Evolutionary conservation across 2,329 filamentous ascomycete species (phyloP), one percentile per base, ranked within the genome.

Genomic region (Aspergillus hiratsukae): DNA sequence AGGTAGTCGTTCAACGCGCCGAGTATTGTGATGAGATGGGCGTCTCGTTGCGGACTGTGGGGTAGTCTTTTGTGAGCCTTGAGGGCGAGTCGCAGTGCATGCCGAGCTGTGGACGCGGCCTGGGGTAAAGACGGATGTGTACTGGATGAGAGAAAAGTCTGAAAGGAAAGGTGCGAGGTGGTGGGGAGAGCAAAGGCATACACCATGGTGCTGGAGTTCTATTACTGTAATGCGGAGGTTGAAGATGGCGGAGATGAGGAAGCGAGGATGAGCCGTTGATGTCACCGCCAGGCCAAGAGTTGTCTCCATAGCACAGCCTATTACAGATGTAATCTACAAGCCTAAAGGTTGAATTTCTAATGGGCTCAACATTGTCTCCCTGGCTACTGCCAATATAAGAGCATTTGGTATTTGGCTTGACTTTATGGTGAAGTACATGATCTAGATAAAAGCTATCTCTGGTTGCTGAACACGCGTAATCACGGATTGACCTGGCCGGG

Each of bases 41-140:
- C 80, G 5, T 85, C 77, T 72, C 91, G 89, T 25, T 89, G 86
- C 9, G 83, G 71, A 19, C 67, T 69, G 8, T 88, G 80, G 3
- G 89, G 82, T n/a, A 96, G 83, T 52, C 91, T 86, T 75, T 96
- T 97, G 80, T 97, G 87, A 65, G 86, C 86, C 76, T 97, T 97
- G 58, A 99, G 81, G 2, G 86, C 83, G 72, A 93, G 87, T 66
- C 91, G 87, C 52, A 97, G 82, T 19, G 96, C 84, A 64, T 89
- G 89, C 58, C 94, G 90, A 68, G 90, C 86, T 8, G 90, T 93
- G 63, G 91, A 92, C 23, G 91, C 87, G 54, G 84, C 83, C 65
- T 93, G 83, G 25, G 91, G 90, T 45, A 99, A 81, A 0, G 93
- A 96, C 3, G 94, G 93, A 74, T 97, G 93, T 2, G 90, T 91